Evolutionary conservation across 208 protist species (phyloP).

Genomic region (Crithidia bombi): DNA sequence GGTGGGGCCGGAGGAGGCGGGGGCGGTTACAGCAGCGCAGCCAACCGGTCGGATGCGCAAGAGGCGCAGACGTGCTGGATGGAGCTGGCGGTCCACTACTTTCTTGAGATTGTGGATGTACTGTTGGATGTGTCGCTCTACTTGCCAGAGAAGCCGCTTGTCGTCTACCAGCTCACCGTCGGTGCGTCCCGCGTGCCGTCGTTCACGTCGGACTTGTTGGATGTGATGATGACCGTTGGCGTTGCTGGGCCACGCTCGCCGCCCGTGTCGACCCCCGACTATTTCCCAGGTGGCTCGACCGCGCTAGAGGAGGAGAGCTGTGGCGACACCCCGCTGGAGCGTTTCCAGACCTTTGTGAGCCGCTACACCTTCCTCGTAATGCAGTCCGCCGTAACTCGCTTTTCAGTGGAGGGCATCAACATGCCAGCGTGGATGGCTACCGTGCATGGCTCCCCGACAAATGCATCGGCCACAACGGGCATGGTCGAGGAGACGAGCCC

Average conservation of each 20-base stretch:
- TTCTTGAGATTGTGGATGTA: conserved; percentile 59
- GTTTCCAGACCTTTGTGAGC: conserved; percentile 48
- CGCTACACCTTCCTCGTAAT: conserved; percentile 42
- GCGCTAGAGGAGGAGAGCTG: background rate
- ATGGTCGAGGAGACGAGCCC: conserved; percentile 1
- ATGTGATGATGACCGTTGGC: conserved; percentile 18
- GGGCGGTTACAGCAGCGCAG: conserved; percentile 4
- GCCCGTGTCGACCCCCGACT: conserved; percentile 8
- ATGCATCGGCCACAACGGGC: background rate
- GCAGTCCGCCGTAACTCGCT: conserved; percentile 37
- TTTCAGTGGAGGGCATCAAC: conserved; percentile 24
- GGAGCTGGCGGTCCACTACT: conserved; percentile 69
- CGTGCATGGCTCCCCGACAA: conserved; percentile 8
- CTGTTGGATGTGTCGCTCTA: conserved; percentile 43
- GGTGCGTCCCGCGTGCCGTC: conserved; percentile 13
- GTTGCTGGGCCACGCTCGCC: conserved; percentile 12
- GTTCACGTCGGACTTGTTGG: conserved; percentile 11
- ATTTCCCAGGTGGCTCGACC: background rate
- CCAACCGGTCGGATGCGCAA: conserved; percentile 14
- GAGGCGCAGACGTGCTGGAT: conserved; percentile 40
- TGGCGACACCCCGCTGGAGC: conserved; percentile 27
- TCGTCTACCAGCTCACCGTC: conserved; percentile 43
- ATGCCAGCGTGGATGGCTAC: conserved; percentile 12
- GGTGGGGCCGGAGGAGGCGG: background rate
- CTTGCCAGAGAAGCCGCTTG: conserved; percentile 46